Conservation (phyloP, 1,139 yeast genomes). For the Geotrichum restrictum region DNA sequence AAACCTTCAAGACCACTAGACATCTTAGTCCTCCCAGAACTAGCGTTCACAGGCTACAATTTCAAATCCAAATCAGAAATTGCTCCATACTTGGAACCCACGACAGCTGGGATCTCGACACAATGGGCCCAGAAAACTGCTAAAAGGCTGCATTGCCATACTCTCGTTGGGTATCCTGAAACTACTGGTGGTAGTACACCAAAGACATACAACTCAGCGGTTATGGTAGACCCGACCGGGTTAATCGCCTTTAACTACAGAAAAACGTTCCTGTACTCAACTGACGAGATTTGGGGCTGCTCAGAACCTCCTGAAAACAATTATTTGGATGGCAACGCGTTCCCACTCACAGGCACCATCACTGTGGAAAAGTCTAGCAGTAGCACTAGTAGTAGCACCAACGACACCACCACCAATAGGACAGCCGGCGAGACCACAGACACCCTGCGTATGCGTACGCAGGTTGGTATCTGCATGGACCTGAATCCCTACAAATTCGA, state of each 20-base stretch:
- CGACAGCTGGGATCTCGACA: slow-evolving; percentile 46
- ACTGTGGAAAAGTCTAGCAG: neutral
- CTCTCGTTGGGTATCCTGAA: slow-evolving; percentile 84
- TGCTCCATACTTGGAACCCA: slow-evolving; percentile 54
- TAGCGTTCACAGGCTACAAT: slow-evolving; percentile 83
- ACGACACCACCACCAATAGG: too few relatives aligned
- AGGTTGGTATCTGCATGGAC: slow-evolving; percentile 94
- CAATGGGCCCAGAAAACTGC: slow-evolving; percentile 59
- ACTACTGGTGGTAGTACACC: slow-evolving; percentile 12
- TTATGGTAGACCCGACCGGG: slow-evolving; percentile 60
- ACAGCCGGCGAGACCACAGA: too few relatives aligned
- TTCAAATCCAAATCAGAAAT: slow-evolving; percentile 53
- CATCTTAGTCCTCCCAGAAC: slow-evolving; percentile 72
- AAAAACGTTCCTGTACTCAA: slow-evolving; percentile 70
- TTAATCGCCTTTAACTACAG: slow-evolving; percentile 61
- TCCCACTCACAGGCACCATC: slow-evolving; percentile 16
- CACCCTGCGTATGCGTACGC: slow-evolving; percentile 23
- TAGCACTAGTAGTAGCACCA: too few relatives aligned
- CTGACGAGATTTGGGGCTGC: slow-evolving; percentile 83
- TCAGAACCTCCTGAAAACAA: slow-evolving; percentile 52
- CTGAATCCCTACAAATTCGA: slow-evolving; percentile 79
- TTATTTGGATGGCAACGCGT: slow-evolving; percentile 6
- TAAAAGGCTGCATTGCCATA: slow-evolving; percentile 52
- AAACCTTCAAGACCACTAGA: slow-evolving; percentile 43
- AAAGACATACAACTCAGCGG: slow-evolving; percentile 65